These are phyloP conservation scores for Candolleomyces aberdarensis DNA, from an alignment of 768 basidiomycete genomes.

Conservation along the genomic window DNA sequence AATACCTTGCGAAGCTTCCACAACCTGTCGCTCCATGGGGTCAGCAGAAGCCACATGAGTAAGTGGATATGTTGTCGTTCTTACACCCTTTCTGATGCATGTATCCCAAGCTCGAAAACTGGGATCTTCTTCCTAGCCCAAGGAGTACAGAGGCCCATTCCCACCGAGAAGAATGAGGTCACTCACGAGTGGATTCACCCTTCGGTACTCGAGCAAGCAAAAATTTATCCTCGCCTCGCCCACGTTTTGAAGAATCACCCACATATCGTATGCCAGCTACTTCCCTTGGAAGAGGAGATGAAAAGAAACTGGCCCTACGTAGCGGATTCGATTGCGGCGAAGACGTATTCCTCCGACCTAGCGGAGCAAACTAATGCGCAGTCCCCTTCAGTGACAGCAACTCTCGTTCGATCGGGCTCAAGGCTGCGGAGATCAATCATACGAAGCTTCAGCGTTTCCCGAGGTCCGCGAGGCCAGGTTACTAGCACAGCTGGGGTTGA, in stretches of 20 bases:
- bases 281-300: conserved; percentile 52
- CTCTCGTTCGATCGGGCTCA: neutral
- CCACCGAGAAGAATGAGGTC: conserved; percentile 36
- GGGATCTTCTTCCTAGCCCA: conserved; percentile 54
- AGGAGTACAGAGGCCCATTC: conserved; percentile 45
- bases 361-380: conserved; percentile 10
- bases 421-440: conserved; percentile 6
- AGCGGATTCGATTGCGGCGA: conserved; percentile 19
- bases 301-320: conserved; percentile 45
- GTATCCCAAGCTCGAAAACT: conserved; percentile 37
- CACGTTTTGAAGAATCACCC: conserved; percentile 39
- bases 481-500: neutral
- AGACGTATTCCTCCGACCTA: conserved; percentile 15
- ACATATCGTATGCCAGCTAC: conserved; percentile 38
- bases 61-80: conserved; percentile 18
- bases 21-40: conserved; percentile 61
- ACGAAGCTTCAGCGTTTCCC: conserved; percentile 1
- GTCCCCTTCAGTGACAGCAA: neutral
- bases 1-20: conserved; percentile 48
- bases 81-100: neutral
- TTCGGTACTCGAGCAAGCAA: conserved; percentile 50
- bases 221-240: conserved; percentile 30
- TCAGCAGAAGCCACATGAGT: conserved; percentile 61
- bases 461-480: neutral
- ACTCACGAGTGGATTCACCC: conserved; percentile 63